Evolutionary conservation across 2,329 filamentous ascomycete species (phyloP), one percentile per base, ranked within the genome.

Genomic region (Leptographium lundbergii): DNA sequence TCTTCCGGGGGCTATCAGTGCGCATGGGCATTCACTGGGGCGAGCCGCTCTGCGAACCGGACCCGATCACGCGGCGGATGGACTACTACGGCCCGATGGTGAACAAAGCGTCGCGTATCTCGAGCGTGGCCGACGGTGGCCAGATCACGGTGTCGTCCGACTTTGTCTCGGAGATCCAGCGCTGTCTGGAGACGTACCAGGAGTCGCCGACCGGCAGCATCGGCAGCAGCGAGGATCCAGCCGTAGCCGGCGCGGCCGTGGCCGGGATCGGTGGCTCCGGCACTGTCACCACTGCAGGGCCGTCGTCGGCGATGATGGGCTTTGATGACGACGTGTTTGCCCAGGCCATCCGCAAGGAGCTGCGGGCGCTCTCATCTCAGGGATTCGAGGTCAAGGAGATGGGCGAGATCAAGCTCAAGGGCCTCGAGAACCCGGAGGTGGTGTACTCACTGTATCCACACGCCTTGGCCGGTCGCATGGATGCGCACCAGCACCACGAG

Each of bases 51-150:
- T 95, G 91, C 69, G 94, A 99, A 72, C 88, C 87, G 55, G 94
- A 99, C 71, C 94, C 94, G 0, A 91, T 99, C 56, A 99, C 94
- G 1, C 87, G 91, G 60, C 90, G 94, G 63, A 99, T 99, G 94
- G 94, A 99, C 68, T 99, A 99, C 74, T 99, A 97, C 69, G 94
- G 94, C 0, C 94, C 94, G 17, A 99, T 99, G 91, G 94, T 99
- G 67, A 99, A 99, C 74, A 91, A 95, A 68, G 90, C 94, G 0
- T 88, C 94, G 19, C 88, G 94, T 74, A 95, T 99, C 64, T 94
- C 90, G 7, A 87, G 89, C 25, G 91, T 96, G 51, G 94, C 94
- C 42, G 94, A 99, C 69, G 94, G 94, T 62, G 94, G 94, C 0
- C 92, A 99, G 70, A 96, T 97, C 64, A 94, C 92, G 0, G 94